Conservation (phyloP, 345 rosid species). For the Balakata baccata region DNA sequence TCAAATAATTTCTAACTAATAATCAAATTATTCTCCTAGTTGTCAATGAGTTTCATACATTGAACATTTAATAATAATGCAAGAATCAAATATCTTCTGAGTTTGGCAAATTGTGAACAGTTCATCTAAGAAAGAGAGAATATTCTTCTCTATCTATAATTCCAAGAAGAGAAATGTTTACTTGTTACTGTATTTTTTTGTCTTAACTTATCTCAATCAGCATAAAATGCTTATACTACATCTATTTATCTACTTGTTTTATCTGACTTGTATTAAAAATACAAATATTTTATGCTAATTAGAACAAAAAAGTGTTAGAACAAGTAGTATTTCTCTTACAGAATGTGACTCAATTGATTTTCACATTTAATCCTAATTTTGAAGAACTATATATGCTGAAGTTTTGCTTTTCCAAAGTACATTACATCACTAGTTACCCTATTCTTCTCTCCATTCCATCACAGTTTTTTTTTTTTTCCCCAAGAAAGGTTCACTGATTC, state of each 20-base stretch:
- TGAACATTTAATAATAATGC: slow-evolving; percentile 6
- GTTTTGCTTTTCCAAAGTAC: neutral
- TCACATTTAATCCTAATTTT: neutral
- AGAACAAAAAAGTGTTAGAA: too few species aligned
- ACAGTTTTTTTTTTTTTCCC: neutral
- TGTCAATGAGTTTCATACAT: slow-evolving; percentile 9
- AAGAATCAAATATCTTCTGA: neutral
- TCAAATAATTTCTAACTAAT: neutral
- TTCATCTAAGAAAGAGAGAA: slow-evolving; percentile 1
- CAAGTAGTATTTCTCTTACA: too few species aligned
- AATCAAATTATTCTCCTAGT: slow-evolving; percentile 1
- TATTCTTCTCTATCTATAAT: neutral
- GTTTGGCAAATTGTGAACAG: neutral
- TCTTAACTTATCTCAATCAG: too few species aligned
- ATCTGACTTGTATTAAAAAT: too few species aligned
- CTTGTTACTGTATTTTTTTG: too few species aligned
- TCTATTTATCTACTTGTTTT: too few species aligned
- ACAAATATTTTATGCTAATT: too few species aligned
- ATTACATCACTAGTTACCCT: neutral
- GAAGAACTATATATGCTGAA: neutral
- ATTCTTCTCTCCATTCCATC: neutral
- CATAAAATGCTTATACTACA: too few species aligned
- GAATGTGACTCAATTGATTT: neutral
- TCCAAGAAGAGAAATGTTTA: too few species aligned
- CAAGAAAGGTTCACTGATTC: slow-evolving; percentile 19